Evolutionary conservation across 2,329 filamentous ascomycete species (phyloP), one percentile per base, ranked within the genome.

Genomic region (Amauroascus niger): DNA sequence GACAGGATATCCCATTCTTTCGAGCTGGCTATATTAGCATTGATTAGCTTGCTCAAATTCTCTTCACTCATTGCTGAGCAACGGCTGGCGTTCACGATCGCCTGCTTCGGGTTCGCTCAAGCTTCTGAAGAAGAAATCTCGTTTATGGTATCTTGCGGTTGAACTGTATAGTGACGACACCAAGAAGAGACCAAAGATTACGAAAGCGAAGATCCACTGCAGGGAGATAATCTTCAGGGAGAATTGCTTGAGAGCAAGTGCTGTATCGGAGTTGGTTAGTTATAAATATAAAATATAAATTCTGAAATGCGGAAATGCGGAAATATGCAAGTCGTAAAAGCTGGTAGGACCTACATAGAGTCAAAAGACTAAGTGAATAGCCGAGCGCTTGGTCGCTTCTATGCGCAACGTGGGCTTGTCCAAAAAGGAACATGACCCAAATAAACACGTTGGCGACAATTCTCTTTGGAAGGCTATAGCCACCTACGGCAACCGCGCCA

Each of bases 141-240:
- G 68, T 30, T 65, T 64, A 20, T 62, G 57, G 49, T 69, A 68
- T 54, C 62, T 67, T 9, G 66, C 63, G 11, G 61, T 59, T 2
- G 69, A 67, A 40, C 68, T 62, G 39, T 69, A 70, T 9, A 87
- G 63, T 1, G 86, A 88, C 16, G 80, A 71, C 18, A 89, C 67
- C 66, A 93, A 24, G 51, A 94, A 79, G 24, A 87, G 66, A 0
- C 76, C 80, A 77, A 91, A 89, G 67, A 95, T 88, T 58, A 82
- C 76, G 64, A 94, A 93, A 32, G 88, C 86, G 67, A 95, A 95
- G 70, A 94, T 91, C 88, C 88, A 95, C 72, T 95, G 89, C 59
- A 95, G 76, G 6, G 87, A 86, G 60, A 94, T 76, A 55, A 84
- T 69, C 66, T 88, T 82, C 63, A 79, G 77, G 49, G 82, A 73